These are phyloP conservation scores for Plasmodium ovale DNA, from an alignment of 169 alveolate genomes.

Conservation along the genomic window DNA sequence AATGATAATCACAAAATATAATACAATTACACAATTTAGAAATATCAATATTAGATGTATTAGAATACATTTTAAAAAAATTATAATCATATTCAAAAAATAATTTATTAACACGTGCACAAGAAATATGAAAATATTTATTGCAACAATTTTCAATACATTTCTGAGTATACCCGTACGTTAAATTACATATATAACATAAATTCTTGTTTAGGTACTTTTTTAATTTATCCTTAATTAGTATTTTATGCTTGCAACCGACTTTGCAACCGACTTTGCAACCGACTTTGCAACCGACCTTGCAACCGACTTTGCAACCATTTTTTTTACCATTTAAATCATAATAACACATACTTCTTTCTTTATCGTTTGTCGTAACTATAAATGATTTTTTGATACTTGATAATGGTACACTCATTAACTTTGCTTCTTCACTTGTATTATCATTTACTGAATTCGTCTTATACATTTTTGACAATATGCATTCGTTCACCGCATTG, in stretches of 20 bases:
- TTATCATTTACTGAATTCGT: too few relatives aligned
- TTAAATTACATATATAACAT: slow-evolving; percentile 58
- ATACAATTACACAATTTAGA: slow-evolving; percentile 21
- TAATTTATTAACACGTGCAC: slow-evolving; percentile 49
- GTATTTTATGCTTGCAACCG: too few relatives aligned
- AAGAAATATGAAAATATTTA: slow-evolving; percentile 60
- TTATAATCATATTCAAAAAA: slow-evolving; percentile 69
- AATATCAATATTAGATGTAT: slow-evolving; percentile 6
- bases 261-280: too few relatives aligned
- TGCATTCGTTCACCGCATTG: too few relatives aligned
- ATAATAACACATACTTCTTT: slow-evolving; percentile 16
- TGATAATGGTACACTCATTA: too few relatives aligned
- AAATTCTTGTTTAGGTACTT: slow-evolving; percentile 40
- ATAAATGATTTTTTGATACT: too few relatives aligned
- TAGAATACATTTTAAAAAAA: slow-evolving; percentile 51
- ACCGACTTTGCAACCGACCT: too few relatives aligned
- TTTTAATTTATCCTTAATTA: slow-evolving; percentile 69
- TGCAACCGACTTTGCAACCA: too few relatives aligned
- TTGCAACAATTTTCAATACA: slow-evolving; percentile 57
- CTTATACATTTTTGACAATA: too few relatives aligned
- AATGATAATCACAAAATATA: slow-evolving; percentile 61
- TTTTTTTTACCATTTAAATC: slow-evolving; percentile 45
- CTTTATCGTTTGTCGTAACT: slow-evolving; percentile 7
- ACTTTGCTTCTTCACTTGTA: too few relatives aligned
- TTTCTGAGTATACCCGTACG: slow-evolving; percentile 72